Conservation (phyloP, 768 basidiomycete species). For the Tubosaeta brunneosetosa region DNA sequence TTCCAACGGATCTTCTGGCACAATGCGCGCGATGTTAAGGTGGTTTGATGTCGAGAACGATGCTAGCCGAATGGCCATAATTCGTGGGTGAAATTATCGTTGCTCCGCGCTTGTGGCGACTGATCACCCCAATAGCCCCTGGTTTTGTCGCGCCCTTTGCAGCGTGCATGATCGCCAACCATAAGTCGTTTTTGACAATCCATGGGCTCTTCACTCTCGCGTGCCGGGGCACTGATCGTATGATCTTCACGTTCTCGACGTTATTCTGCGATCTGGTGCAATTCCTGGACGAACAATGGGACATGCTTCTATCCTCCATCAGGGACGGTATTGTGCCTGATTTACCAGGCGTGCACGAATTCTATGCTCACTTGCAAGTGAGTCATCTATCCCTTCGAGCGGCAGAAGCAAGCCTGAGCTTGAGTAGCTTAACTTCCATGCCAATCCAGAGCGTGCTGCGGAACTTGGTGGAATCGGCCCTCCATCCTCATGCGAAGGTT, state of each 20-base stretch:
- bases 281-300: conserved; percentile 5
- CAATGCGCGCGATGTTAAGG: not conserved
- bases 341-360: conserved; percentile 3
- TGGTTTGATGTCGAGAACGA: conserved; percentile 2
- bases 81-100: not conserved
- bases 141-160: conserved; percentile 1
- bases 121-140: not conserved
- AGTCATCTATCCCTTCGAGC: not conserved
- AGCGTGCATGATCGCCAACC: not conserved
- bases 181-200: conserved; percentile 5
- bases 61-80: not conserved
- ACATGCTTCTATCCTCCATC: conserved; percentile 1
- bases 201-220: conserved; percentile 11
- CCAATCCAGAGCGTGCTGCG: not conserved
- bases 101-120: no score
- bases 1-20: not conserved
- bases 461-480: conserved; percentile 8
- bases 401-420: not conserved
- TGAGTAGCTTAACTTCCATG: not conserved
- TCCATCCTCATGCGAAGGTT: conserved; percentile 2
- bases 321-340: conserved; percentile 5
- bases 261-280: conserved; percentile 6
- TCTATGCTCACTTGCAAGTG: conserved; percentile 6
- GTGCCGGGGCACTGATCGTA: not conserved
- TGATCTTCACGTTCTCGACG: not conserved